Conservation (phyloP, 805 yeast species). For the Starmera dryadoides region DNA sequence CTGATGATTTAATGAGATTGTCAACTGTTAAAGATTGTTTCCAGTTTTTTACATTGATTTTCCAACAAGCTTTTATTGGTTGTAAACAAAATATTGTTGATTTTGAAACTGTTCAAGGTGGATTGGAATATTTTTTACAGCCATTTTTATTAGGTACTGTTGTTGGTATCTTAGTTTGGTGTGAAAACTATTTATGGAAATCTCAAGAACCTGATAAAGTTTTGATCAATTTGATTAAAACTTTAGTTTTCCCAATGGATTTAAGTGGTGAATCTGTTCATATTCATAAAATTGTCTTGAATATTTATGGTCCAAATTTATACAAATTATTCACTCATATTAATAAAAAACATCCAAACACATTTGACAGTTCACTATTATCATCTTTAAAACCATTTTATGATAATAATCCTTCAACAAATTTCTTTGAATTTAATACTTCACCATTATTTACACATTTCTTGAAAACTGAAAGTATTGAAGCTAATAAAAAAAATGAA, state of each 20-base stretch:
- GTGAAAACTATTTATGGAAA: slow-evolving; percentile 31
- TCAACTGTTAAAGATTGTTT: slow-evolving; percentile 63
- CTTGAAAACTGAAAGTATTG: background rate
- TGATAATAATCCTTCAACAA: background rate
- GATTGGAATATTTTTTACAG: slow-evolving; percentile 82
- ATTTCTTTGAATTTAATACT: slow-evolving; percentile 1
- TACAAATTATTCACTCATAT: slow-evolving; percentile 8
- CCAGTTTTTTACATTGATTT: slow-evolving; percentile 61
- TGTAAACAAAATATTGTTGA: slow-evolving; percentile 48
- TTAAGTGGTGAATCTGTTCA: slow-evolving; percentile 38
- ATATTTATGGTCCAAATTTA: slow-evolving; percentile 13
- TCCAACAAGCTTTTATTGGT: slow-evolving; percentile 65
- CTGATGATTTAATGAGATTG: slow-evolving; percentile 71
- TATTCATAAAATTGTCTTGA: slow-evolving; percentile 33
- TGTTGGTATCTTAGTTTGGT: slow-evolving; percentile 47
- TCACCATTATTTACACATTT: background rate
- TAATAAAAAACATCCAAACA: slow-evolving; percentile 4
- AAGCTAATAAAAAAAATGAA: background rate
- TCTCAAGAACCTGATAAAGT: slow-evolving; percentile 22
- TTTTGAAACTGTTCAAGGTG: slow-evolving; percentile 57
- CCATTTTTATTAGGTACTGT: slow-evolving; percentile 60
- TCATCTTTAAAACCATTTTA: slow-evolving; percentile 2
- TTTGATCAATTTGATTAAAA: slow-evolving; percentile 30
- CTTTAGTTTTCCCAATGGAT: slow-evolving; percentile 34
- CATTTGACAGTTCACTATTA: slow-evolving; percentile 13